Percentiles rank a stretch among this genome's conserved stretches.
Conservation (phyloP, 441 rosid species). For the Populus trichocarpa region DNA sequence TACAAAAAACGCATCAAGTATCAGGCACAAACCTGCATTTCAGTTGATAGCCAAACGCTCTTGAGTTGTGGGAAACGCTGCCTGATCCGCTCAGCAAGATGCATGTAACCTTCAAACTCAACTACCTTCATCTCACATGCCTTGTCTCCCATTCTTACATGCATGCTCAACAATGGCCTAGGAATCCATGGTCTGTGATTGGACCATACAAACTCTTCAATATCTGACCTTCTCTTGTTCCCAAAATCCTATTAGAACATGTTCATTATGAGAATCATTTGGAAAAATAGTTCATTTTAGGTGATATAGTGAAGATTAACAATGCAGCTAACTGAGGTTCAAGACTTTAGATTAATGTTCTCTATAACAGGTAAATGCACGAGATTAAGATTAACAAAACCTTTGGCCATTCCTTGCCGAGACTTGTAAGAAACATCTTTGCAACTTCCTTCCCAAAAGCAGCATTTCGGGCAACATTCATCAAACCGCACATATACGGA, state of each 20-base stretch:
- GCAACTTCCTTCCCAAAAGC: slow-evolving; percentile 90
- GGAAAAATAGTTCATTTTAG: not conserved
- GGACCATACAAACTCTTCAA: slow-evolving; percentile 78
- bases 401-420: slow-evolving; percentile 52
- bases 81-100: slow-evolving; percentile 57
- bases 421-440: slow-evolving; percentile 45
- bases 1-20: not conserved
- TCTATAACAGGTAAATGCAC: not conserved
- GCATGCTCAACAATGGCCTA: slow-evolving; percentile 85
- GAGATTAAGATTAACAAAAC: slow-evolving; percentile 23
- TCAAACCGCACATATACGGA: slow-evolving; percentile 63
- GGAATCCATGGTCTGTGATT: slow-evolving; percentile 86
- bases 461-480: slow-evolving; percentile 71
- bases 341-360: not conserved
- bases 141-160: slow-evolving; percentile 97
- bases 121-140: slow-evolving; percentile 90
- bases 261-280: not conserved
- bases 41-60: slow-evolving; percentile 86
- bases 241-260: slow-evolving; percentile 26
- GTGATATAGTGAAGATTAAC: too few relatives aligned
- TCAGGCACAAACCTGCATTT: slow-evolving; percentile 64
- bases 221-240: slow-evolving; percentile 38
- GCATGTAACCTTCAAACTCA: slow-evolving; percentile 64
- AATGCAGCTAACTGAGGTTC: not conserved
- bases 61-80: slow-evolving; percentile 63